A percentile compares a stretch with the other conserved stretches of the same genome.
Evolutionary conservation across 371 early-diverging fungal genomes (phyloP).

Genomic region (Funneliformis caledonium): DNA sequence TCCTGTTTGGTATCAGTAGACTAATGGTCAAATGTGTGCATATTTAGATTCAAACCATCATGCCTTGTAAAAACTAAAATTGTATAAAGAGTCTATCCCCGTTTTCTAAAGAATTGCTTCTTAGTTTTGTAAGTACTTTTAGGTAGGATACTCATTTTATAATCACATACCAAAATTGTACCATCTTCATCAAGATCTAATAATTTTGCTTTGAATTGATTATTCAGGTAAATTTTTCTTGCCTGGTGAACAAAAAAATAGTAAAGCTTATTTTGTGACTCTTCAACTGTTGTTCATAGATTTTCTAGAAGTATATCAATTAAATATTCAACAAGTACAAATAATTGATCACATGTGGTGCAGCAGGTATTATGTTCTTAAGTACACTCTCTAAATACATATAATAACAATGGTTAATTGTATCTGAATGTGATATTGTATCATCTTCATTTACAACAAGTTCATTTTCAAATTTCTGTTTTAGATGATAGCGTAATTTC

Average conservation of each 20-base stretch:
- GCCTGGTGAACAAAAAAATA: neutral
- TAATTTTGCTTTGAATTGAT: constrained; percentile 1
- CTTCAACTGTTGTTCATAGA: neutral
- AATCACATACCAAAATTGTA: neutral
- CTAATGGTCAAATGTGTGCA: neutral
- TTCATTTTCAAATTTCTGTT: neutral
- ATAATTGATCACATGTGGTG: neutral
- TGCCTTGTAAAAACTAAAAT: neutral
- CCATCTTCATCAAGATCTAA: neutral
- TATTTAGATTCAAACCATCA: neutral
- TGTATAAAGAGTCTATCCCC: neutral
- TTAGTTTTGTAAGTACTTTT: neutral
- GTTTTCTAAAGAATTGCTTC: constrained; percentile 1
- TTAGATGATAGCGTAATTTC: neutral
- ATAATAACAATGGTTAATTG: neutral
- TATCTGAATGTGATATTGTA: neutral
- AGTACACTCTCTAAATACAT: constrained; percentile 3
- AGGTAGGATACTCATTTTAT: neutral
- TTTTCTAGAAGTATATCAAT: neutral
- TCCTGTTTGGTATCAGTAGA: neutral
- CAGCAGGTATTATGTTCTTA: neutral
- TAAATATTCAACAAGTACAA: neutral
- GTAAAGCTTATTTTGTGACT: neutral
- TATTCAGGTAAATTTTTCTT: neutral
- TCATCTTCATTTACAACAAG: neutral